Conservation (phyloP, 768 basidiomycete genomes). For the Hygrophoropsis aurantiaca region DNA sequence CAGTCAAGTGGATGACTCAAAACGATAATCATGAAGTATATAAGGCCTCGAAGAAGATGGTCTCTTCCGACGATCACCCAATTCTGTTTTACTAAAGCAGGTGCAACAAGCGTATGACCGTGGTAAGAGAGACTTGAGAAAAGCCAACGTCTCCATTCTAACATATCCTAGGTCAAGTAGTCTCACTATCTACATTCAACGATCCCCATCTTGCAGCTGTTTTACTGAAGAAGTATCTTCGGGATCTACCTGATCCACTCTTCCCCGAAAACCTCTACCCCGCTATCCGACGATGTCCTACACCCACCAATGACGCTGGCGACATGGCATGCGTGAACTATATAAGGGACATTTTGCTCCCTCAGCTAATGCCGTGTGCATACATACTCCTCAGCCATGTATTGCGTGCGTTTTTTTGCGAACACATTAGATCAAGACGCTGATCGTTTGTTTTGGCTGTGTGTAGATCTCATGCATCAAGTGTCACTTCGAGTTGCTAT, state of each 20-base stretch:
- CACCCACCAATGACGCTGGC: constrained; percentile 45
- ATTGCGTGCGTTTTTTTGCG: constrained; percentile 46
- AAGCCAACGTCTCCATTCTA: constrained; percentile 2
- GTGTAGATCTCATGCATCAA: constrained; percentile 74
- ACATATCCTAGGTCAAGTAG: constrained; percentile 59
- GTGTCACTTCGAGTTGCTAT: constrained; percentile 63
- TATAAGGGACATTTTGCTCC: constrained; percentile 66
- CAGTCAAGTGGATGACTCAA: background rate
- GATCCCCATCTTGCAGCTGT: constrained; percentile 85
- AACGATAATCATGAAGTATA: background rate
- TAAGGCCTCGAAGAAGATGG: constrained; percentile 69
- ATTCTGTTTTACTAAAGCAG: constrained; percentile 64
- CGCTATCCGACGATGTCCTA: constrained; percentile 66
- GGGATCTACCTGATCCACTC: constrained; percentile 77
- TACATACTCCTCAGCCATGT: constrained; percentile 74
- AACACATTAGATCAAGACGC: constrained; percentile 2
- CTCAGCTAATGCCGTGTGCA: constrained; percentile 66
- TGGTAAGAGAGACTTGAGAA: constrained; percentile 39
- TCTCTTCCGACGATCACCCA: constrained; percentile 80
- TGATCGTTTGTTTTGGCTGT: background rate
- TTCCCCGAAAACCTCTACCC: constrained; percentile 73
- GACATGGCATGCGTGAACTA: constrained; percentile 63
- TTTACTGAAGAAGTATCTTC: constrained; percentile 80
- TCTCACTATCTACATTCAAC: constrained; percentile 71
- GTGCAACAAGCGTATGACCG: constrained; percentile 85